Evolutionary conservation across 495 filamentous ascomycete genomes (phyloP), one percentile per base, ranked within the genome.

Genomic region (Aspergillus baeticus): DNA sequence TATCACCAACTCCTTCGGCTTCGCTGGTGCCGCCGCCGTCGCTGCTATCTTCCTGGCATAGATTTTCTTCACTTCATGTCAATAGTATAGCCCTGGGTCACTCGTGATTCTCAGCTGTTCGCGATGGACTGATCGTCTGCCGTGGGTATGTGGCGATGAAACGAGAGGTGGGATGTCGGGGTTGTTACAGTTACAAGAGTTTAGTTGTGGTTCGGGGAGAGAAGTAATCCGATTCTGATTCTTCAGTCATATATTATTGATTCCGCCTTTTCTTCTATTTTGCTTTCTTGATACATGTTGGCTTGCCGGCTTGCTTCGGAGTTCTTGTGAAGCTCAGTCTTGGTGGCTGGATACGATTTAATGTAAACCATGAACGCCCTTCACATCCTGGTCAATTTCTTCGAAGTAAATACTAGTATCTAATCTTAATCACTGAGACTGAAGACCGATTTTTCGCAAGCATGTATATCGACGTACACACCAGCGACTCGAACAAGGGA

Each of bases 1-100:
- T 61, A 48, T 80, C 62, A 67, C 69, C 67, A 68, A 69, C 72
- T 79, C 76, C 43, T 68, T 81, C 64, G 67, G 65, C 64, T 70
- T 78, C 66, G 76, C 78, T 57, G 76, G 73, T 70, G 67, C 67
- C 22, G 77, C 78, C 56, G 78, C 77, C 59, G 67, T 69, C 53
- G 77, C 76, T 39, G 79, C 78, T 67, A 68, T 80, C 73, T 72
- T 82, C 73, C 63, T 82, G 63, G 78, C 75, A 65, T 82, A 82
- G 72, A 77, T 63, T 65, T 60, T 61, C 20, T 65, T 39, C 37
- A 36, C 47, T 71, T 64, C 56, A 57, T 69, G 62, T 63, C 50
- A 55, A 62, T 64, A 68, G 58, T 63, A 50, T 66, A 64, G 46
- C 60, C 57, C 31, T 54, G 52, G 50, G 45, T 53, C 50, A 43